phyloP scores from a whole-genome alignment of 2,329 filamentous ascomycete genomes.

The Dactylellina parvicollis region DNA sequence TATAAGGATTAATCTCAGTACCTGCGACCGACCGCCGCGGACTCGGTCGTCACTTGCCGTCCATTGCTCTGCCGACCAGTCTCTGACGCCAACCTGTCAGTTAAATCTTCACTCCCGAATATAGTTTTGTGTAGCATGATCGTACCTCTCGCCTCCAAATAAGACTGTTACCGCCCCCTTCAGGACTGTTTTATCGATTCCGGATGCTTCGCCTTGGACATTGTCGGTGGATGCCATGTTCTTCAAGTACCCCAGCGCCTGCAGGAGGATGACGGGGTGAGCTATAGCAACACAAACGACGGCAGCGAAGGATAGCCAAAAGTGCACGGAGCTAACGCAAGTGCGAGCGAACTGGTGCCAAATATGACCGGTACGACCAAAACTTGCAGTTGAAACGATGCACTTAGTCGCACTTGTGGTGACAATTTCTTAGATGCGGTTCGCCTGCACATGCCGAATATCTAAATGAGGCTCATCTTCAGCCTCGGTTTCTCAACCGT shows the following conservation, averaged over 20 bases:
- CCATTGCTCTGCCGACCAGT: slow-evolving; percentile 34
- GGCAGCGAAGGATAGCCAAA: background rate
- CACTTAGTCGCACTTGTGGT: no score
- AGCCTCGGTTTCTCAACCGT: slow-evolving; percentile 18
- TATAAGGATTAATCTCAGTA: slow-evolving; percentile 3
- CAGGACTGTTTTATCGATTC: background rate
- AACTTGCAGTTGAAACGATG: no score
- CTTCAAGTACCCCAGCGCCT: background rate
- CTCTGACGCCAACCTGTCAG: slow-evolving; percentile 16
- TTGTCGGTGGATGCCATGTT: slow-evolving; percentile 1
- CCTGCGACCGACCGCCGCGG: slow-evolving; percentile 45
- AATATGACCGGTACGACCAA: no score
- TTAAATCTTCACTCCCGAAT: slow-evolving; percentile 1
- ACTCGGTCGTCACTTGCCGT: slow-evolving; percentile 49
- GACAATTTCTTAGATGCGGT: no score
- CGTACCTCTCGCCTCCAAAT: slow-evolving; percentile 20
- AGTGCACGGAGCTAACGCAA: background rate
- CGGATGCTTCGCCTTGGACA: background rate
- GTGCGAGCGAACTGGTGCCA: no score
- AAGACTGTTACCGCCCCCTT: background rate
- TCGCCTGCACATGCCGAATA: no score
- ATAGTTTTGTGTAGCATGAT: background rate
- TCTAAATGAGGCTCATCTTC: slow-evolving; percentile 1
- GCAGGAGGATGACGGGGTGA: background rate
- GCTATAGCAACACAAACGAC: background rate